Percentiles rank a stretch among this genome's conserved stretches.
Evolutionary conservation across 1,139 yeast species (phyloP).

Genomic region (Suhomyces bribrorum): DNA sequence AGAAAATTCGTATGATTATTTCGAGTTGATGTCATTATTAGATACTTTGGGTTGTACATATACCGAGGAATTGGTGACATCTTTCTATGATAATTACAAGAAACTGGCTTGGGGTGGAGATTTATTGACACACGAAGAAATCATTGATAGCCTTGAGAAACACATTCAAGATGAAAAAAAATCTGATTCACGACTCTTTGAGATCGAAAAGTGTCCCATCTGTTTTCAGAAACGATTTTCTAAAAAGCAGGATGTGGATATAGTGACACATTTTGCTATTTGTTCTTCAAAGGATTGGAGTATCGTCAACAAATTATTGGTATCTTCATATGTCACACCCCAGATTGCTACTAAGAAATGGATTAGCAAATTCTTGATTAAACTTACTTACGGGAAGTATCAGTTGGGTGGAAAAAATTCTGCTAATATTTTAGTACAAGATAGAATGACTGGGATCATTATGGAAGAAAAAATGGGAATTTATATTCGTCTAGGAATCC

Average conservation of each 20-base stretch:
- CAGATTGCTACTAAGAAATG: slow-evolving; percentile 84
- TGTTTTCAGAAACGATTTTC: slow-evolving; percentile 65
- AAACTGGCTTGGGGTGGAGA: slow-evolving; percentile 58
- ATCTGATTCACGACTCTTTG: slow-evolving; percentile 39
- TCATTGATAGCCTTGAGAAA: slow-evolving; percentile 54
- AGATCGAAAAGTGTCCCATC: slow-evolving; percentile 71
- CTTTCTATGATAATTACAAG: slow-evolving; percentile 44
- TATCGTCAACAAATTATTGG: slow-evolving; percentile 62
- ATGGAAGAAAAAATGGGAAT: slow-evolving; percentile 92
- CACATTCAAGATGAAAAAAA: slow-evolving; percentile 27
- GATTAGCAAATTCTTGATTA: slow-evolving; percentile 81
- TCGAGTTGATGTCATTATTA: slow-evolving; percentile 59
- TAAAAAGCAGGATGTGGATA: slow-evolving; percentile 60
- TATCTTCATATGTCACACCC: slow-evolving; percentile 74
- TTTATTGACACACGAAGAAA: slow-evolving; percentile 55
- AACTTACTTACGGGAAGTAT: slow-evolving; percentile 85
- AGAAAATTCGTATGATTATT: slow-evolving; percentile 43
- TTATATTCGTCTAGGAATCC: slow-evolving; percentile 82
- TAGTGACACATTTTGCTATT: slow-evolving; percentile 82
- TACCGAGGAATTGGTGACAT: slow-evolving; percentile 46
- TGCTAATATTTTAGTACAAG: slow-evolving; percentile 93
- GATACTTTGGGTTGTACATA: slow-evolving; percentile 65
- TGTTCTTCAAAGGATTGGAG: slow-evolving; percentile 83
- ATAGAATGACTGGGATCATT: slow-evolving; percentile 81
- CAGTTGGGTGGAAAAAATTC: slow-evolving; percentile 85